Conservation (phyloP, 257 asterid species). For the Forsythia suspensa region DNA sequence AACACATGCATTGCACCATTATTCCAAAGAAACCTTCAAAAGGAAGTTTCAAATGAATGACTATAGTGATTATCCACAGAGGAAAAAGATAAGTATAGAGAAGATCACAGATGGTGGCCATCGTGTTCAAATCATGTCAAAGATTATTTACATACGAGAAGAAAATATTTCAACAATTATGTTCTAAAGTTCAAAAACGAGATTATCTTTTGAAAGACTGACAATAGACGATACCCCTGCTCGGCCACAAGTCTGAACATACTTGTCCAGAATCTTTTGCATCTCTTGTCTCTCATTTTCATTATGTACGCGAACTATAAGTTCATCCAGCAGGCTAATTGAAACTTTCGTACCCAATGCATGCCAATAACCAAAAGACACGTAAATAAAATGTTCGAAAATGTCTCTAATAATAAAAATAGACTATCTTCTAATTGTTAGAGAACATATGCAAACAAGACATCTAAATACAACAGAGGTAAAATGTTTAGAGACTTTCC, state of each 20-base stretch:
- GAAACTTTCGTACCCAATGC: constrained; percentile 75
- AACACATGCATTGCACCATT: too few relatives aligned
- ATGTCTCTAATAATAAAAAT: neutral
- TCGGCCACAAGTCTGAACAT: constrained; percentile 50
- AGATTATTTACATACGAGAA: too few relatives aligned
- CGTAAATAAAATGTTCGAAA: neutral
- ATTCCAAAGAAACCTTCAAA: too few relatives aligned
- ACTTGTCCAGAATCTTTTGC: constrained; percentile 60
- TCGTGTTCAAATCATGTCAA: too few relatives aligned
- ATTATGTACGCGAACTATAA: constrained; percentile 57
- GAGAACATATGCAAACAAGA: constrained; percentile 11
- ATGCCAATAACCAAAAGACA: constrained; percentile 20
- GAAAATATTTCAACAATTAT: neutral
- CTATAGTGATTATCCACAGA: too few relatives aligned
- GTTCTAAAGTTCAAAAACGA: too few relatives aligned
- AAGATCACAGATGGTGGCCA: too few relatives aligned
- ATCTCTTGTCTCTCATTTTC: constrained; percentile 63
- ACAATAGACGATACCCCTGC: constrained; percentile 60
- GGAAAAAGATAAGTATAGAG: too few relatives aligned
- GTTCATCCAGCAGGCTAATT: constrained; percentile 44
- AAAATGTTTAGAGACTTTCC: neutral
- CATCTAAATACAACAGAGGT: neutral
- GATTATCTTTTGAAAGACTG: constrained; percentile 12
- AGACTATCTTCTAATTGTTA: neutral
- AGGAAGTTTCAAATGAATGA: too few relatives aligned